Conservation (phyloP, 371 early-diverging fungal species). For the Rhizomucor pusillus region DNA sequence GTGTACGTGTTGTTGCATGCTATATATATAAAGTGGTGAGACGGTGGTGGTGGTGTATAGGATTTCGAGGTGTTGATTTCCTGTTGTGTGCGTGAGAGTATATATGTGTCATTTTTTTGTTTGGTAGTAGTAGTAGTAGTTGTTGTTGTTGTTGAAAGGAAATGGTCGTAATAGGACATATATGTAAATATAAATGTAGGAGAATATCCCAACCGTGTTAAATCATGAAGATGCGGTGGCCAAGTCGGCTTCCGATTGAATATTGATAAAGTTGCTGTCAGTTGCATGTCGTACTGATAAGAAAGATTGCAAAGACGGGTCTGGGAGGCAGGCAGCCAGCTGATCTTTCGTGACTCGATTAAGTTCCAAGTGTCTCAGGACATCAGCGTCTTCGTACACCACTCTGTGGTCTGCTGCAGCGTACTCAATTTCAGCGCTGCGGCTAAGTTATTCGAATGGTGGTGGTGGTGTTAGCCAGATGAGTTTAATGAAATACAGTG, state of each 20-base stretch:
- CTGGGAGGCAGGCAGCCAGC: slow-evolving; percentile 10
- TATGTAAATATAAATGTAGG: neutral
- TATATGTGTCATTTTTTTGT: no score
- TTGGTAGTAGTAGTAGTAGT: no score
- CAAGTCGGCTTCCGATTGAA: slow-evolving; percentile 1
- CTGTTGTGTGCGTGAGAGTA: no score
- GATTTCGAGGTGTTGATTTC: no score
- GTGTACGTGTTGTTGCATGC: no score
- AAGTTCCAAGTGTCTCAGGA: slow-evolving; percentile 3
- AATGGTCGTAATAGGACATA: slow-evolving; percentile 3
- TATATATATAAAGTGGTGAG: no score
- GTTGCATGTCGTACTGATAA: neutral
- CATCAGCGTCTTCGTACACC: slow-evolving; percentile 10
- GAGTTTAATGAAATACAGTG: no score
- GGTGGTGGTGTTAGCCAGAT: no score
- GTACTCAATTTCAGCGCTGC: slow-evolving; percentile 2
- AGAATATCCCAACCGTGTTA: neutral
- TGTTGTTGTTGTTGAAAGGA: no score
- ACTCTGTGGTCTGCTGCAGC: neutral
- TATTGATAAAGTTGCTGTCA: neutral
- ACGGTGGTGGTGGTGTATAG: no score
- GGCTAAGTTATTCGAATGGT: slow-evolving; percentile 2
- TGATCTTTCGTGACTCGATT: slow-evolving; percentile 7
- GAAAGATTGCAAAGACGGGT: slow-evolving; percentile 4
- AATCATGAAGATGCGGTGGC: slow-evolving; percentile 6